phyloP scores from a whole-genome alignment of 805 yeast genomes.

The Ogataea parapolymorpha region DNA sequence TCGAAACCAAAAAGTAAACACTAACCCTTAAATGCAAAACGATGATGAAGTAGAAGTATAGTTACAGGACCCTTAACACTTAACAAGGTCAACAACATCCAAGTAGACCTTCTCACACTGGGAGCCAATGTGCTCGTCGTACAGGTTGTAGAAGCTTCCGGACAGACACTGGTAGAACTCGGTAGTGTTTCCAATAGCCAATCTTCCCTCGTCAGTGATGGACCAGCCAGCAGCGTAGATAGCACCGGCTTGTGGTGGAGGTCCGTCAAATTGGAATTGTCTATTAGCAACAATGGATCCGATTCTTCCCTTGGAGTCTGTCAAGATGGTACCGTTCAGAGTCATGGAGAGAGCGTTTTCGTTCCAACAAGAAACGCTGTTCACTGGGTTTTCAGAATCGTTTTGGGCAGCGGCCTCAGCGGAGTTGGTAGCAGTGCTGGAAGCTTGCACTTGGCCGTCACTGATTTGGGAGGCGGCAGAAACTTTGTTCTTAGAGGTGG shows the following conservation, averaged over 20 bases:
- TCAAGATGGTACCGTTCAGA: conserved; percentile 40
- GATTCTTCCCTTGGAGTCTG: conserved; percentile 47
- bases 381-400: conserved; percentile 29
- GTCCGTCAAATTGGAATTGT: conserved; percentile 66
- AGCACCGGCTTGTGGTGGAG: conserved; percentile 61
- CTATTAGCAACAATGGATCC: conserved; percentile 61
- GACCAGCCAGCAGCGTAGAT: conserved; percentile 54
- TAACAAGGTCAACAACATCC: conserved; percentile 42
- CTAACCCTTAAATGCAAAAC: conserved; percentile 13
- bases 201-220: conserved; percentile 41
- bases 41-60: conserved; percentile 16
- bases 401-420: conserved; percentile 30
- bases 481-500: conserved; percentile 30
- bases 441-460: conserved; percentile 28
- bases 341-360: conserved; percentile 42
- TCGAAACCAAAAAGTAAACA: conserved; percentile 16
- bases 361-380: conserved; percentile 35
- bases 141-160: conserved; percentile 58
- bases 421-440: conserved; percentile 15
- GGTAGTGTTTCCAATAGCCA: conserved; percentile 49
- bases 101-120: conserved; percentile 48
- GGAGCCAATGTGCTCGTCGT: conserved; percentile 44
- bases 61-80: conserved; percentile 24
- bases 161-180: conserved; percentile 53
- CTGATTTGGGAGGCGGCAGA: conserved; percentile 29